A percentile compares a stretch with the other conserved stretches of the same genome.
Conservation (phyloP, 495 filamentous ascomycete genomes). For the Mytilinidion resinicola region DNA sequence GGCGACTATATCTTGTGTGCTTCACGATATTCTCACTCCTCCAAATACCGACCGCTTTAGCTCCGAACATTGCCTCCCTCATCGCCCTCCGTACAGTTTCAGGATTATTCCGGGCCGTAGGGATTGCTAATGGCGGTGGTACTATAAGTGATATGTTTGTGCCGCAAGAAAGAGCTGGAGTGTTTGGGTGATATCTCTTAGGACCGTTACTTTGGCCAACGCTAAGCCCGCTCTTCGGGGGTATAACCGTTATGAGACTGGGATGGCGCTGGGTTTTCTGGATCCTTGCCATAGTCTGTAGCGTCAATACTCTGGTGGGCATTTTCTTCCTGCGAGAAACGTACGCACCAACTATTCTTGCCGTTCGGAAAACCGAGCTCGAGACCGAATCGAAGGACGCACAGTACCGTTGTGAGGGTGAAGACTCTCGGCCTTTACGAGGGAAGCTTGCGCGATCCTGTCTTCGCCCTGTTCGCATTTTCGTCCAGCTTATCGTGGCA, state of each 20-base stretch:
- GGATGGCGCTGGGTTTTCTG: constrained; percentile 30
- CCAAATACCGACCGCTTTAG: constrained; percentile 33
- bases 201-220: constrained; percentile 12
- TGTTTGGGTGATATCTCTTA: constrained; percentile 1
- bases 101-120: constrained; percentile 18
- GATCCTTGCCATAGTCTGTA: constrained; percentile 27
- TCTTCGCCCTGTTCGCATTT: constrained; percentile 25
- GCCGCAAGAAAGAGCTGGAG: constrained; percentile 3
- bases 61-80: constrained; percentile 28
- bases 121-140: constrained; percentile 2
- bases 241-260: constrained; percentile 20
- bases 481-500: not conserved
- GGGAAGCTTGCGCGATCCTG: constrained; percentile 18
- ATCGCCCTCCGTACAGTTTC: constrained; percentile 42
- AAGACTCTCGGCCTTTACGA: constrained; percentile 18
- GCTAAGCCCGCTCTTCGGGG: constrained; percentile 5
- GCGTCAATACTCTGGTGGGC: constrained; percentile 4
- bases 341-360: constrained; percentile 17
- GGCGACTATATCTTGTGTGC: constrained; percentile 27
- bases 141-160: constrained; percentile 8
- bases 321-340: constrained; percentile 25
- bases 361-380: constrained; percentile 15
- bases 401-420: constrained; percentile 23
- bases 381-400: constrained; percentile 16
- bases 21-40: constrained; percentile 29